Evolutionary conservation across 305 asterid genomes (phyloP).

Genomic region (Lippia alba): DNA sequence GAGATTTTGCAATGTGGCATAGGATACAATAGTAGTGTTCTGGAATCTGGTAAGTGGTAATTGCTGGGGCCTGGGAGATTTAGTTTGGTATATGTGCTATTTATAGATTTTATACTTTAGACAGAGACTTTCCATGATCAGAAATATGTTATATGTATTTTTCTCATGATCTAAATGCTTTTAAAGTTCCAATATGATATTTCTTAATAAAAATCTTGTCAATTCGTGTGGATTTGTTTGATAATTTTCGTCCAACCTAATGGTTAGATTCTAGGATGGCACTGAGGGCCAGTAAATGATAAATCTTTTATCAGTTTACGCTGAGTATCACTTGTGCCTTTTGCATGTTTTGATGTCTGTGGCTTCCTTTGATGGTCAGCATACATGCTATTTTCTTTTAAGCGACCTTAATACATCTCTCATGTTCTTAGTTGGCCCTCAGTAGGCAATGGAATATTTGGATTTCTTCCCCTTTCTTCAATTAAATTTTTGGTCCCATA

Average conservation of each 20-base stretch:
- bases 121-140: neutral
- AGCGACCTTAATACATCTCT: neutral
- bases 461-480: neutral
- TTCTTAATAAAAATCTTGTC: neutral
- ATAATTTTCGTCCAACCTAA: neutral
- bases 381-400: neutral
- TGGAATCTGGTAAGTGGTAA: neutral
- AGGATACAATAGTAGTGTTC: neutral
- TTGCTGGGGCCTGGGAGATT: neutral
- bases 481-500: neutral
- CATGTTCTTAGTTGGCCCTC: neutral
- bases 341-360: neutral
- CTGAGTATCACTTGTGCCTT: neutral
- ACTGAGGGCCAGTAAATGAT: neutral
- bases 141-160: neutral
- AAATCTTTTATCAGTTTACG: neutral
- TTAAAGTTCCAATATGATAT: neutral
- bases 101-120: neutral
- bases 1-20: neutral
- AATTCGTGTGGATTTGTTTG: neutral
- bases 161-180: slow-evolving; percentile 4
- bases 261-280: neutral
- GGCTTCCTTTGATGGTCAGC: neutral
- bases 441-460: neutral
- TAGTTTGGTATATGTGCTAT: neutral